phyloP scores from a whole-genome alignment of 805 yeast species.

The Starmerella riodocensis region DNA sequence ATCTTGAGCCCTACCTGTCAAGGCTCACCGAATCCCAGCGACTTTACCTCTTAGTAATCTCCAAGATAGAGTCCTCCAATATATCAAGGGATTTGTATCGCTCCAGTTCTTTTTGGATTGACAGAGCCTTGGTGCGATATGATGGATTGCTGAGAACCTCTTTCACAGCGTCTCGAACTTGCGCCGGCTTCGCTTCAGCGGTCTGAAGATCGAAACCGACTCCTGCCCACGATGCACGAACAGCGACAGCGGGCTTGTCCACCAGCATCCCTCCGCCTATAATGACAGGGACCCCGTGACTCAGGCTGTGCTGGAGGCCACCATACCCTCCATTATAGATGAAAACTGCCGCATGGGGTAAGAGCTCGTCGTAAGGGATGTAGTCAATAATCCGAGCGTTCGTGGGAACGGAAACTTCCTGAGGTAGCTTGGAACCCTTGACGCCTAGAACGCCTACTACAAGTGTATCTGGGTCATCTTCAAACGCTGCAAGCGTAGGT shows the following conservation, averaged over 20 bases:
- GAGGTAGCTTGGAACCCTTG: background rate
- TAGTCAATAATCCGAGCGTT: conserved; percentile 1
- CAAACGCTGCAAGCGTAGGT: background rate
- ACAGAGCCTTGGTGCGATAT: background rate
- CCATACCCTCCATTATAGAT: conserved; percentile 2
- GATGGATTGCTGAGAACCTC: background rate
- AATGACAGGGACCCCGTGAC: conserved; percentile 1
- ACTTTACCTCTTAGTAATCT: no score
- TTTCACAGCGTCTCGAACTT: background rate
- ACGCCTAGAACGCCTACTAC: background rate
- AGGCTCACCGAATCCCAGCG: no score
- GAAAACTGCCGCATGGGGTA: conserved; percentile 1
- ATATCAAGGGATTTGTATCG: background rate
- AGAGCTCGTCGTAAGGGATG: background rate
- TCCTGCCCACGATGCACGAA: conserved; percentile 1
- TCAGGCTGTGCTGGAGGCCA: conserved; percentile 2
- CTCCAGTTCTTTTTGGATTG: background rate
- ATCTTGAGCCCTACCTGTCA: no score
- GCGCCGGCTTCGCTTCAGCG: background rate
- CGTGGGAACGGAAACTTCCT: background rate
- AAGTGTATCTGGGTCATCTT: background rate
- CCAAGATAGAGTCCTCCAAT: background rate
- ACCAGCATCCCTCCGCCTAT: conserved; percentile 1
- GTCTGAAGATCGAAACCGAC: background rate
- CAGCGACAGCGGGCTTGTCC: conserved; percentile 2